Base-by-base conservation (phyloP, 257 asterid species). In the Ophiorrhiza pumila region DNA sequence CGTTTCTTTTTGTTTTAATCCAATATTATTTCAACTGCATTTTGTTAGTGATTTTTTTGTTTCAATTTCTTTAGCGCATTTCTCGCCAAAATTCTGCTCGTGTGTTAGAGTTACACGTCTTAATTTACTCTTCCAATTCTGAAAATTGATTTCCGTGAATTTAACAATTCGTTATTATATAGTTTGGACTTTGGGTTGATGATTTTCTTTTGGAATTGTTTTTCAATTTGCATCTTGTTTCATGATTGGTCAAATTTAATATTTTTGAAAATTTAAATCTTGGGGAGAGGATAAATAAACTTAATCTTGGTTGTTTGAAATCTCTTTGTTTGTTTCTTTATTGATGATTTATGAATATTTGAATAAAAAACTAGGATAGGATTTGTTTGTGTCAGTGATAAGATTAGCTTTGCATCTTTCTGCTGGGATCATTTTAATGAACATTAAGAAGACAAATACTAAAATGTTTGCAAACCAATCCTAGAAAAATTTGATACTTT, bases 21-120 rank as follows among this genome's bases (percentile, higher is more conserved):
- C 11, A n/a, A 39, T 67, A 46, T 70, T 20, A 58, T 74, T 70
- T 69, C 37, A 72, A 65, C 72, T 77, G 78, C 81, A 78, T 78
- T 73, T 67, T 67, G 78, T 71, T 55, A n/a, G 13, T 39, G 15
- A 7, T 46, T 43, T 25, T 22, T 41, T 70, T 7, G 22, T 27
- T 52, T 22, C 29, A 23, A 7, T 61, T 76, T 65, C 4, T 27
- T 56, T 65, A 7, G 32, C 45, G 15, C 45, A 35, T 53, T 45
- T 22, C 47, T 23, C 23, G 9, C 45, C 56, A 29, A 27, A 41
- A 64, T 42, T 63, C 50, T n/a, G 6, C n/a, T 13, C 43, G 50
- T 64, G 50, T 64, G 27, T n/a, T 25, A 39, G 35, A 39, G 43
- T 37, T 17, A 2, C 13, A 7, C 66, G 66, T 41, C 18, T 15